Percentiles rank a stretch among this genome's conserved stretches.
Conservation (phyloP, 306 rosid species). For the Parietaria judaica region DNA sequence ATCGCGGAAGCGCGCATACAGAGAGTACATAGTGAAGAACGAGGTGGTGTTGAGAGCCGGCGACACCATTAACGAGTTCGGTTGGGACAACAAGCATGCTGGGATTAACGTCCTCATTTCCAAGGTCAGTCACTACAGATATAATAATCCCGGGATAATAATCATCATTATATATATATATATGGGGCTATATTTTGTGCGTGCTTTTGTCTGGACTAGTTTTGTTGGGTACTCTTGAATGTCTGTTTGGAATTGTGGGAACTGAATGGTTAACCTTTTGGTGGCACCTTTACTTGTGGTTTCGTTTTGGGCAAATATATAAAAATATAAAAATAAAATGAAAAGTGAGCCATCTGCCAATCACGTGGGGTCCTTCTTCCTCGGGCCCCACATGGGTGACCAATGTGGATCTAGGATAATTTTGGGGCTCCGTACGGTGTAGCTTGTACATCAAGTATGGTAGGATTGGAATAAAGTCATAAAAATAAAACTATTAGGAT, state of each 20-base stretch:
- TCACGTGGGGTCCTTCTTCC: conserved; percentile 44
- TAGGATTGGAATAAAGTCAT: neutral
- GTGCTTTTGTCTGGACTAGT: conserved; percentile 31
- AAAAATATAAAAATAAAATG: too few relatives aligned
- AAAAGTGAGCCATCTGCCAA: conserved; percentile 7
- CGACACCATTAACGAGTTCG: conserved; percentile 92
- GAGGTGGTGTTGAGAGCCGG: conserved; percentile 88
- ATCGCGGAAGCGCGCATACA: conserved; percentile 66
- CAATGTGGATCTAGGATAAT: neutral
- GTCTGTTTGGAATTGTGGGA: conserved; percentile 37
- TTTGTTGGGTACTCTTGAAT: conserved; percentile 26
- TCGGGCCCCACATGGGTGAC: neutral
- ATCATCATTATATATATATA: neutral
- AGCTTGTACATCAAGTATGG: neutral
- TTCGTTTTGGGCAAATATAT: neutral
- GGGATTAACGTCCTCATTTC: conserved; percentile 90
- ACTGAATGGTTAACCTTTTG: neutral
- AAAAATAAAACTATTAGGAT: too few relatives aligned
- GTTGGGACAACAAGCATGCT: conserved; percentile 99
- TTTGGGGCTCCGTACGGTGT: conserved; percentile 5
- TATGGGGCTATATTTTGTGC: neutral
- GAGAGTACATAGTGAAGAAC: conserved; percentile 85
- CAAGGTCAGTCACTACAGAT: conserved; percentile 40
- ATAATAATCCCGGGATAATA: conserved; percentile 1
- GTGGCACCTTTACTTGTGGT: neutral